A percentile compares a stretch with the other conserved stretches of the same genome.
phyloP scores from a whole-genome alignment of 495 filamentous ascomycete genomes.

The Emericellopsis terricola region DNA sequence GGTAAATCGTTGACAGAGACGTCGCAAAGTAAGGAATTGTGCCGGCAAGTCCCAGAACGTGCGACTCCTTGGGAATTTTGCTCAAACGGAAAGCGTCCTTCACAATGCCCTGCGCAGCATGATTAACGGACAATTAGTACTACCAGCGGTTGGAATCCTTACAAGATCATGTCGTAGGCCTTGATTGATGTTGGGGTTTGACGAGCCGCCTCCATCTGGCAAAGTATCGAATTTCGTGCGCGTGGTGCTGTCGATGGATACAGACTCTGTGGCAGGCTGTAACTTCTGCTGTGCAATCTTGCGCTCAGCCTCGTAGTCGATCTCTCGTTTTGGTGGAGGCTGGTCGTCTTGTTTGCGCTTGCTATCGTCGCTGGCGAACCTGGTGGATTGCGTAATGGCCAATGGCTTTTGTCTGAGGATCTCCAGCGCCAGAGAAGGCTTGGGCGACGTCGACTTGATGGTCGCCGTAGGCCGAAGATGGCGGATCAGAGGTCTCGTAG shows the following conservation, averaged over 20 bases:
- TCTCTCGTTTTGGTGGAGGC: constrained; percentile 4
- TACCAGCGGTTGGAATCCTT: constrained; percentile 11
- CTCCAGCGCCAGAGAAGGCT: no score
- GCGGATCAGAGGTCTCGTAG: background rate
- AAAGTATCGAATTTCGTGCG: no score
- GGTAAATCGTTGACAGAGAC: constrained; percentile 69
- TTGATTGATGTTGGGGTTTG: constrained; percentile 44
- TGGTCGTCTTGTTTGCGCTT: background rate
- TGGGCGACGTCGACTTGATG: no score
- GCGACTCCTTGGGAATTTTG: constrained; percentile 63
- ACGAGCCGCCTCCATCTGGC: constrained; percentile 11
- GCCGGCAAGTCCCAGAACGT: constrained; percentile 70
- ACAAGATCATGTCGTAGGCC: constrained; percentile 62
- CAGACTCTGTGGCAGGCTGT: constrained; percentile 33
- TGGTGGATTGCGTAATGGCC: background rate
- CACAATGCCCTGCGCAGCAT: constrained; percentile 45
- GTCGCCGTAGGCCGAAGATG: background rate
- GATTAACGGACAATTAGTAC: background rate
- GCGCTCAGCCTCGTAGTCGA: constrained; percentile 34
- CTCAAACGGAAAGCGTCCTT: constrained; percentile 72
- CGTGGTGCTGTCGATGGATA: constrained; percentile 36
- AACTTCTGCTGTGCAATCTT: constrained; percentile 30
- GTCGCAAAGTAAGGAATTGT: constrained; percentile 82
- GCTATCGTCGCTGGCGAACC: background rate
- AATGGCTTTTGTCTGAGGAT: no score